A percentile compares a stretch with the other conserved stretches of the same genome.
These are phyloP conservation scores for Hyphopichia homilentoma DNA, from an alignment of 805 yeast genomes.

Conservation along the genomic window DNA sequence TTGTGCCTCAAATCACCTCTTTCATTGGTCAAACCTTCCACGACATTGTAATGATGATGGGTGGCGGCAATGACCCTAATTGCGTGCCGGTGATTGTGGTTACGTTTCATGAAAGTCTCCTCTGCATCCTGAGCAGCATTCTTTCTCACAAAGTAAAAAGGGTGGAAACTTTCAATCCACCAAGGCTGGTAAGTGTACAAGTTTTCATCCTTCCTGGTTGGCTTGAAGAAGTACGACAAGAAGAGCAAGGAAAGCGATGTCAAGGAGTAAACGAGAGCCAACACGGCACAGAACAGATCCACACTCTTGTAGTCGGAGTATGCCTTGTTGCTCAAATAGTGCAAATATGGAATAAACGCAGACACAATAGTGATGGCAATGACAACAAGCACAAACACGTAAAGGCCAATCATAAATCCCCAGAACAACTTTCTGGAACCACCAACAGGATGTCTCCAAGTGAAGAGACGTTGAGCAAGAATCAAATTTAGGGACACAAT, in stretches of 20 bases:
- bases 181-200: conserved; percentile 68
- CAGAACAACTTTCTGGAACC: conserved; percentile 53
- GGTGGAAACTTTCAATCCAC: conserved; percentile 67
- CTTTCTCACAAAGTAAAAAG: conserved; percentile 57
- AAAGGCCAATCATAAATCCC: conserved; percentile 45
- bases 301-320: conserved; percentile 18
- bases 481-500: conserved; percentile 57
- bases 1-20: conserved; percentile 49
- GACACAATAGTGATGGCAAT: conserved; percentile 63
- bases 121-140: conserved; percentile 50
- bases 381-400: conserved; percentile 50
- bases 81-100: conserved; percentile 48
- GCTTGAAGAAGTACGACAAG: conserved; percentile 51
- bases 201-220: conserved; percentile 48
- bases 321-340: conserved; percentile 40
- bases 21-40: conserved; percentile 36
- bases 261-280: conserved; percentile 44
- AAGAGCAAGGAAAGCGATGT: conserved; percentile 48
- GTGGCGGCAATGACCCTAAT: conserved; percentile 62
- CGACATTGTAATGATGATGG: conserved; percentile 34
- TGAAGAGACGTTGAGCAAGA: conserved; percentile 67
- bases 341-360: conserved; percentile 58
- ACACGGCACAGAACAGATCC: conserved; percentile 26
- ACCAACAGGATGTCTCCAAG: conserved; percentile 72
- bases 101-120: conserved; percentile 43